These are phyloP conservation scores for Arxiozyma telluris DNA, from an alignment of 1,139 yeast species.

Conservation along the genomic window DNA sequence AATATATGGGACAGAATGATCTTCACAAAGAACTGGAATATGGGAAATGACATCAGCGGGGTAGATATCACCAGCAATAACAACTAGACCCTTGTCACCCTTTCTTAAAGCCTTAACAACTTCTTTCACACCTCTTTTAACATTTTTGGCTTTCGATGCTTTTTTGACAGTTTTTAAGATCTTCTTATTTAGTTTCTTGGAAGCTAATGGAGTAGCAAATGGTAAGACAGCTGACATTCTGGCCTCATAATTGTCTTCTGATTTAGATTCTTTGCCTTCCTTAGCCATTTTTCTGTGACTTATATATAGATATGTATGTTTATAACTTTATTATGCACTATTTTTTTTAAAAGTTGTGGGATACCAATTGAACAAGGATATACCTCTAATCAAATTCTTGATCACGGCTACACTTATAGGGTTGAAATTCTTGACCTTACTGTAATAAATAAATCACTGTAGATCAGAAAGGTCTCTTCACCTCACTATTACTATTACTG, in stretches of 20 bases:
- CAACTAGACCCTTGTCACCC: constrained; percentile 94
- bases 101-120: constrained; percentile 96
- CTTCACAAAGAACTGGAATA: constrained; percentile 95
- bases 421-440: too few species aligned
- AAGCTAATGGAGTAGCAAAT: constrained; percentile 91
- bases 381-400: not conserved
- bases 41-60: constrained; percentile 97
- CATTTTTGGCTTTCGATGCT: constrained; percentile 96
- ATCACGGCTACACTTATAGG: too few species aligned
- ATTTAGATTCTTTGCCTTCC: constrained; percentile 31
- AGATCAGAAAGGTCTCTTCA: too few species aligned
- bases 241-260: constrained; percentile 79
- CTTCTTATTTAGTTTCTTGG: constrained; percentile 92
- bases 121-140: constrained; percentile 97
- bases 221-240: constrained; percentile 85
- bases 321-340: not conserved
- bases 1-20: constrained; percentile 76
- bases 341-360: too few species aligned
- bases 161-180: constrained; percentile 91
- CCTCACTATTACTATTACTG: not conserved
- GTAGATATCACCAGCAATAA: constrained; percentile 95
- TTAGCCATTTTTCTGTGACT: constrained; percentile 21
- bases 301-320: not conserved
- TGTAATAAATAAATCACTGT: too few species aligned
- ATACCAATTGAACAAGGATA: not conserved